Conservation (phyloP, 768 basidiomycete species). For the Asterophora lycoperdoides region DNA sequence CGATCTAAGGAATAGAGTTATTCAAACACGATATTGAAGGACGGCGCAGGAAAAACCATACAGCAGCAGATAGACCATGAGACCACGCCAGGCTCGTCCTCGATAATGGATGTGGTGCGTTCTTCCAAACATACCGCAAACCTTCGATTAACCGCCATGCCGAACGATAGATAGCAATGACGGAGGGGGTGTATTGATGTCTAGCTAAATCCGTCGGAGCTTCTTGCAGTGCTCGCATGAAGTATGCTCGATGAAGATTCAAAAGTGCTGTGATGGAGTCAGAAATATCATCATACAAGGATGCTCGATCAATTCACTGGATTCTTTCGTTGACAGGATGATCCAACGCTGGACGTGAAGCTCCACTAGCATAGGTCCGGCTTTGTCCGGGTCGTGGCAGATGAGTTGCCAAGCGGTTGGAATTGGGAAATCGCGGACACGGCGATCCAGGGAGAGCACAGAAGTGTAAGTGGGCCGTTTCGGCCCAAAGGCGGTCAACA, state of each 20-base stretch:
- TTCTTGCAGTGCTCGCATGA: slow-evolving; percentile 63
- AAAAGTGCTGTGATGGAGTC: slow-evolving; percentile 41
- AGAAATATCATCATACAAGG: neutral
- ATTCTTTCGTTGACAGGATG: slow-evolving; percentile 45
- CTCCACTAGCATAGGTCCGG: slow-evolving; percentile 15
- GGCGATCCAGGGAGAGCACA: slow-evolving; percentile 56
- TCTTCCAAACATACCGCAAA: slow-evolving; percentile 39
- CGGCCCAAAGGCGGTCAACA: slow-evolving; percentile 48
- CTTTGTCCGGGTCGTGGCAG: slow-evolving; percentile 18
- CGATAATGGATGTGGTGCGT: slow-evolving; percentile 36
- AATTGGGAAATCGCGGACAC: slow-evolving; percentile 56
- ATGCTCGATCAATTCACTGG: slow-evolving; percentile 29
- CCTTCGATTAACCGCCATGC: slow-evolving; percentile 61
- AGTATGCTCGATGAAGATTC: slow-evolving; percentile 64
- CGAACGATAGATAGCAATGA: slow-evolving; percentile 68
- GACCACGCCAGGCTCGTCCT: slow-evolving; percentile 61
- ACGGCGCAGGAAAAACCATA: slow-evolving; percentile 27
- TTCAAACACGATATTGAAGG: neutral
- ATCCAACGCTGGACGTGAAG: slow-evolving; percentile 40
- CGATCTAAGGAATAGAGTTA: slow-evolving; percentile 36
- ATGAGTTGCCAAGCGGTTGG: slow-evolving; percentile 43
- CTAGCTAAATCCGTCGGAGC: slow-evolving; percentile 50
- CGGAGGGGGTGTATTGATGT: slow-evolving; percentile 64
- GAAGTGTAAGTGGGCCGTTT: slow-evolving; percentile 47
- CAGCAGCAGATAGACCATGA: slow-evolving; percentile 58